Conservation (phyloP, 2,329 filamentous ascomycete species). For the Colletotrichum sp. region DNA sequence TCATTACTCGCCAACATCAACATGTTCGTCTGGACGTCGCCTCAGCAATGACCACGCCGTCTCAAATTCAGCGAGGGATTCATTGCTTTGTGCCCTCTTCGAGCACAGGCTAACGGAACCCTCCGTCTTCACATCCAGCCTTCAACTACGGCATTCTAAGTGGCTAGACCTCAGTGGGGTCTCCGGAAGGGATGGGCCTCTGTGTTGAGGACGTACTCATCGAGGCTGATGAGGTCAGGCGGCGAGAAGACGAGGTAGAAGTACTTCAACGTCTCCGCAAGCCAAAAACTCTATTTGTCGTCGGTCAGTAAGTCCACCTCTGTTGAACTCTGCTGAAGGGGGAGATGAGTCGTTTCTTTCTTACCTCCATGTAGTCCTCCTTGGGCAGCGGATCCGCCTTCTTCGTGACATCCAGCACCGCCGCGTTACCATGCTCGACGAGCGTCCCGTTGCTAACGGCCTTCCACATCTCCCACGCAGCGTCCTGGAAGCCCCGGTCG, state of each 20-base stretch:
- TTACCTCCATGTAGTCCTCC: slow-evolving; percentile 45
- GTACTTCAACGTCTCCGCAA: slow-evolving; percentile 77
- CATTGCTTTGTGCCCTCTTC: no score
- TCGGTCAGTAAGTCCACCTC: not conserved
- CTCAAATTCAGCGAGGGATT: not conserved
- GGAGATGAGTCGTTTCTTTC: not conserved
- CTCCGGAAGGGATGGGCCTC: slow-evolving; percentile 52
- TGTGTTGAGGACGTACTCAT: slow-evolving; percentile 69
- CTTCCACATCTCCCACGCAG: slow-evolving; percentile 59
- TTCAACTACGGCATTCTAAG: not conserved
- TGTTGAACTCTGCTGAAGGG: accelerated
- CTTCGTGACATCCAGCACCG: slow-evolving; percentile 55
- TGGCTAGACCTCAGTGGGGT: not conserved
- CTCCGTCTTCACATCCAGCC: not conserved
- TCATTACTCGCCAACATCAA: not conserved
- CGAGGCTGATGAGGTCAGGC: slow-evolving; percentile 65
- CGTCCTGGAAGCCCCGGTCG: slow-evolving; percentile 49
- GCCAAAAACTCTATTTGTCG: slow-evolving; percentile 66
- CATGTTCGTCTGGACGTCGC: not conserved
- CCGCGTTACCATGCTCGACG: slow-evolving; percentile 52
- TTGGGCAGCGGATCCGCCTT: slow-evolving; percentile 45
- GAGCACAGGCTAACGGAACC: not conserved
- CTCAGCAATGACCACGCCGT: not conserved
- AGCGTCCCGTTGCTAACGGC: slow-evolving; percentile 50
- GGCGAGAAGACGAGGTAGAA: slow-evolving; percentile 76